Evolutionary conservation across 1,284 basidiomycete genomes (phyloP), one percentile per base, ranked within the genome.

Genomic region (Melampsora allii-populina): DNA sequence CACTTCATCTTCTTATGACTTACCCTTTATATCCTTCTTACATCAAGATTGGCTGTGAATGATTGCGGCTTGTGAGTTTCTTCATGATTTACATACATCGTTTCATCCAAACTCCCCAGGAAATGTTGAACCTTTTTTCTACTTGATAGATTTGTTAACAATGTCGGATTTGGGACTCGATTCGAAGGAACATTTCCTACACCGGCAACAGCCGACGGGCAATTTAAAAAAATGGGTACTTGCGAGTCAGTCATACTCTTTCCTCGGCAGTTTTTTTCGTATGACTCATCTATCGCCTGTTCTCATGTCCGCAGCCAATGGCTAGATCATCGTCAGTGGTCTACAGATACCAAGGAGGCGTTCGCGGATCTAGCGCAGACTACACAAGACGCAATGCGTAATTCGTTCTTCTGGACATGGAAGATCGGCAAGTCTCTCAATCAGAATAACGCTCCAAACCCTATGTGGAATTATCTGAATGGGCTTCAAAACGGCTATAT

Each of bases 401-500:
- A 75, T 56, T 75, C 72, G n/a, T 75, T 75, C 33, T 75, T 75
- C 45, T 75, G 72, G 72, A 75, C 72, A 12, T 75, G 72, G 72
- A 75, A 75, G 50, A 75, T 75, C 19, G 72, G 72, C 21, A 75
- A 67, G 12, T 75, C 72, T 5, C 65, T 65, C 29, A 67, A 61
- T n/a, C 72, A 75, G 46, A 59, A 61, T 21, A 67, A 67, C 53
- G 27, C 66, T 6, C 72, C 72, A 4, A 75, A 75, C n/a, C 72
- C 72, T 7, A 75, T 75, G 72, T 75, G 72, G 72, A 66, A 63
- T 56, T 75, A 75, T 24, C 42, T 59, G 59, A 24, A 36, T 17
- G 72, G 72, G 2, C 42, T 75, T 24, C 64, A 67, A 12, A 63
- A 67, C 9, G 65, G 65, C 12, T 75, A 75, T n/a, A 75, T 75